Evolutionary conservation across 176 grass and related monocot genomes (phyloP).

Genomic region (Raddia guianensis): DNA sequence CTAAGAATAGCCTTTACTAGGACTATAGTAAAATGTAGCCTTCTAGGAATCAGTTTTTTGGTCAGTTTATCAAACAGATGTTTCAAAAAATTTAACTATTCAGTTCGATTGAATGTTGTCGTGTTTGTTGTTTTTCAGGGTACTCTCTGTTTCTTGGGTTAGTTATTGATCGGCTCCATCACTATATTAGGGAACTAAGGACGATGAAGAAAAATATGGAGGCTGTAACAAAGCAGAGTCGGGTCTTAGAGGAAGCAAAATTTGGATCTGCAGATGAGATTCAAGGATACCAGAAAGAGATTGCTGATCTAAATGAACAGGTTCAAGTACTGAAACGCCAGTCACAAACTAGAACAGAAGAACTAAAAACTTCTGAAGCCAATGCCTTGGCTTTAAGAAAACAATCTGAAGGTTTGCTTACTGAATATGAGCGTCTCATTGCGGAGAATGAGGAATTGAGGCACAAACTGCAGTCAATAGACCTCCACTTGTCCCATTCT

Average conservation of each 20-base stretch:
- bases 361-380: conserved; percentile 59
- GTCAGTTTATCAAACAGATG: not conserved
- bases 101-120: not conserved
- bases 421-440: conserved; percentile 72
- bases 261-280: conserved; percentile 43
- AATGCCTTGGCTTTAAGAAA: conserved; percentile 57
- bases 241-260: conserved; percentile 71
- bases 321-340: conserved; percentile 52
- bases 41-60: not conserved
- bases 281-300: conserved; percentile 56
- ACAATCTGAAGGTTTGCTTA: conserved; percentile 78
- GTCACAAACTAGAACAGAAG: conserved; percentile 51
- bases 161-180: conserved; percentile 76
- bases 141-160: conserved; percentile 77
- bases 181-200: conserved; percentile 75
- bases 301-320: conserved; percentile 56
- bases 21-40: not conserved
- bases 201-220: conserved; percentile 68
- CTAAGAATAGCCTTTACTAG: not conserved
- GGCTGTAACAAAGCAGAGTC: conserved; percentile 62
- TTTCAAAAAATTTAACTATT: conserved; percentile 4
- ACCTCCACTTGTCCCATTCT: conserved; percentile 57
- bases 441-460: conserved; percentile 72
- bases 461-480: conserved; percentile 62
- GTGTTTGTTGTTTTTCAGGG: conserved; percentile 55